Evolutionary conservation across 2,329 filamentous ascomycete species (phyloP).

Genomic region (Thyridium curvatum): DNA sequence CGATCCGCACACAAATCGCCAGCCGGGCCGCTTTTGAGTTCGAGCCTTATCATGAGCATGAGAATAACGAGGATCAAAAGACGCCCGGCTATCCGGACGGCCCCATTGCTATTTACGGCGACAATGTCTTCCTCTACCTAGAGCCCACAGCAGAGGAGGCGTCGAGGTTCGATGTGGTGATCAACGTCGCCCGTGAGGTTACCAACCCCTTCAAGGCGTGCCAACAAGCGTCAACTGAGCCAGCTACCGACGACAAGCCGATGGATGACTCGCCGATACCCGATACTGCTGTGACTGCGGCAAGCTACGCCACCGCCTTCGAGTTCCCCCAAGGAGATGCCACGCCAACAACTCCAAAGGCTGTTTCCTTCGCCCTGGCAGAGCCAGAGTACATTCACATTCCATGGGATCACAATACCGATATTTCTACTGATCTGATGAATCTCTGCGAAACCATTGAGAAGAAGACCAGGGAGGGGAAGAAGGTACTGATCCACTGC

Average conservation of each 20-base stretch:
- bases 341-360: conserved; percentile 54
- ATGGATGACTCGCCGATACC: conserved; percentile 38
- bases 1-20: conserved; percentile 56
- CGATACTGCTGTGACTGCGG: conserved; percentile 51
- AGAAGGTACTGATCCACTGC: conserved; percentile 76
- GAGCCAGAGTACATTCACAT: conserved; percentile 81
- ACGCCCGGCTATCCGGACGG: conserved; percentile 77
- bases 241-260: conserved; percentile 19
- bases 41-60: conserved; percentile 58
- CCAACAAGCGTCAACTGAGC: conserved; percentile 14
- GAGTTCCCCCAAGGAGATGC: conserved; percentile 42
- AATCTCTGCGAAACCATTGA: conserved; percentile 72
- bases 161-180: conserved; percentile 70
- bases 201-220: conserved; percentile 60
- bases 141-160: conserved; percentile 77
- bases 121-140: conserved; percentile 71
- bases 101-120: conserved; percentile 74
- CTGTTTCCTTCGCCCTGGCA: conserved; percentile 29
- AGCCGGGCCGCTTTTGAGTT: conserved; percentile 50
- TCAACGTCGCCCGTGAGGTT: conserved; percentile 81
- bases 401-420: conserved; percentile 83
- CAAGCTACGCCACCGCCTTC: conserved; percentile 55
- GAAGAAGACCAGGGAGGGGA: conserved; percentile 62
- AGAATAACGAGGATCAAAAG: conserved; percentile 72
- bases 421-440: conserved; percentile 73